Percentiles rank a stretch among this genome's conserved stretches.
phyloP scores from a whole-genome alignment of 176 grass and related monocot species.

The Themeda triandra region DNA sequence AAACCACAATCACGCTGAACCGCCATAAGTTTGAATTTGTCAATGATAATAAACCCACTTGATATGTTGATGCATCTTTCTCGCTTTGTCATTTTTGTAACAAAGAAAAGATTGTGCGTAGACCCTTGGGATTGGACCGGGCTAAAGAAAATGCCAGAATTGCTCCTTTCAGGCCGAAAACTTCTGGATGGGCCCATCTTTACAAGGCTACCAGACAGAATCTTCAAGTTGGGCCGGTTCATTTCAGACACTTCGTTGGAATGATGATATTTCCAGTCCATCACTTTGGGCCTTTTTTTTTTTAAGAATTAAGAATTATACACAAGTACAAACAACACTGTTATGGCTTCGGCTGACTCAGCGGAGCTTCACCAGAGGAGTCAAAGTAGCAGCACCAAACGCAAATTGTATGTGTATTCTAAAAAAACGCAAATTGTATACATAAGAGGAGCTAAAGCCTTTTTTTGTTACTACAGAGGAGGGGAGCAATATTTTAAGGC shows the following conservation, averaged over 20 bases:
- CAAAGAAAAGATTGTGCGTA: not conserved
- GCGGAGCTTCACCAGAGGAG: too few relatives aligned
- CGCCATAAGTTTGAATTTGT: not conserved
- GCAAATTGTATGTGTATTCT: too few relatives aligned
- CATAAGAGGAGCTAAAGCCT: too few relatives aligned
- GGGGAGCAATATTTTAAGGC: too few relatives aligned
- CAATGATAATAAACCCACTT: not conserved
- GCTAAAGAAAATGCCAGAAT: not conserved
- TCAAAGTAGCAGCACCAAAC: too few relatives aligned
- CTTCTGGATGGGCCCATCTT: not conserved
- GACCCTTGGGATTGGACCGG: not conserved
- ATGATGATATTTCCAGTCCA: not conserved
- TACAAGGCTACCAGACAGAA: not conserved
- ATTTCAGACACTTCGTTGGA: not conserved
- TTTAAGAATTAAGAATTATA: too few relatives aligned
- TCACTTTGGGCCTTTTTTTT: too few relatives aligned
- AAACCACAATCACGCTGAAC: not conserved
- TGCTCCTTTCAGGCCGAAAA: not conserved
- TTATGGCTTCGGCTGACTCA: too few relatives aligned
- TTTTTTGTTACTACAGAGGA: too few relatives aligned
- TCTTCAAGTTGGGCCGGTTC: not conserved
- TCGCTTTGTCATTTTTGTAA: not conserved
- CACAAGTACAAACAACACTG: too few relatives aligned
- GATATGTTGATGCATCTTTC: not conserved
- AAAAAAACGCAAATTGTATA: too few relatives aligned